Percentiles rank a stretch among this genome's conserved stretches.
These are phyloP conservation scores for Erucastrum elatum DNA, from an alignment of 345 rosid genomes.

Conservation along the genomic window DNA sequence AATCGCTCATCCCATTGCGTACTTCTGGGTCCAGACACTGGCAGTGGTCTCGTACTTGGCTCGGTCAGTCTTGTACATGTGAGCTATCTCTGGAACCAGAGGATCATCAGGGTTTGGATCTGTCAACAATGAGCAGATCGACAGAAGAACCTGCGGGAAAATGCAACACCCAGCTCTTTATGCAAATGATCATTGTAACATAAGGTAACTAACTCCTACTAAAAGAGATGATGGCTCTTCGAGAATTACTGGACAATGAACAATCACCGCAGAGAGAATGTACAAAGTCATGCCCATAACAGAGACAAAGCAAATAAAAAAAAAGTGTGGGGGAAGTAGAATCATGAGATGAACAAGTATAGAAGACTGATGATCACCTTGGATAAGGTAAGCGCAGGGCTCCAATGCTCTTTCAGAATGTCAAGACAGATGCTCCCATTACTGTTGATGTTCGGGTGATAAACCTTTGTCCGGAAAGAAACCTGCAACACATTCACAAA, in stretches of 20 bases:
- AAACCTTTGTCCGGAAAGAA: not conserved
- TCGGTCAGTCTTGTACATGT: constrained; percentile 64
- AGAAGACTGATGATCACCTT: not conserved
- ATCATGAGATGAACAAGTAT: too few relatives aligned
- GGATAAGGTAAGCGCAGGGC: not conserved
- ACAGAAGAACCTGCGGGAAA: constrained; percentile 56
- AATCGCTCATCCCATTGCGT: constrained; percentile 54
- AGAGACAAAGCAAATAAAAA: not conserved
- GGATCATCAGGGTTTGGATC: constrained; percentile 81
- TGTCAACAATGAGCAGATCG: constrained; percentile 69
- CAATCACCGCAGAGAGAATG: not conserved
- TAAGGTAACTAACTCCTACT: not conserved
- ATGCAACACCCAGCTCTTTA: constrained; percentile 2
- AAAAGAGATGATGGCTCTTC: not conserved
- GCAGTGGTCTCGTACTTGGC: constrained; percentile 65
- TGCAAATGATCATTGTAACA: not conserved
- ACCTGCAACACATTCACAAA: not conserved
- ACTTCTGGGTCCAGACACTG: constrained; percentile 69
- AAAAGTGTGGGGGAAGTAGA: not conserved
- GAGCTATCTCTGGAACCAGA: constrained; percentile 69
- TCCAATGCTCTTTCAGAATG: not conserved
- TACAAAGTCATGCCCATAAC: not conserved
- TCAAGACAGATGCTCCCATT: not conserved
- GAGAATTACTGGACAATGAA: not conserved
- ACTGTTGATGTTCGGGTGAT: not conserved